Evolutionary conservation across 2,329 filamentous ascomycete genomes (phyloP).

Genomic region (Aspergillus chevalieri): DNA sequence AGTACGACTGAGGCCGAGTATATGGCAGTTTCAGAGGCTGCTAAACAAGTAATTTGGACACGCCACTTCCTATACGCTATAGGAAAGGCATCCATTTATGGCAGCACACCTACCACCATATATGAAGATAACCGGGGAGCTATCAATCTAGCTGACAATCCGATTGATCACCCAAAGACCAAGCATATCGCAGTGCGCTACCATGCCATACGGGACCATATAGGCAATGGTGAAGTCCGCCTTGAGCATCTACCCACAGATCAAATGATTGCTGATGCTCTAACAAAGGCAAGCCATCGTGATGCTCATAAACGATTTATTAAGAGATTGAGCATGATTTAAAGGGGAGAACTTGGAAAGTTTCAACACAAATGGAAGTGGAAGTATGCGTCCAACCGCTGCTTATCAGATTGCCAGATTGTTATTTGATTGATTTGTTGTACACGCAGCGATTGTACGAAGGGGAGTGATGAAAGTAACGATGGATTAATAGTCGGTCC

Average conservation of each 20-base stretch:
- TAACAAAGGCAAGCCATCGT: background rate
- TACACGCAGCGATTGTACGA: too few relatives aligned
- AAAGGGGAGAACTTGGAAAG: too few relatives aligned
- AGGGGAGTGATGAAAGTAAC: too few relatives aligned
- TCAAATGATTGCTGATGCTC: background rate
- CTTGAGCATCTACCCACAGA: background rate
- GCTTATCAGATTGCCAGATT: too few relatives aligned
- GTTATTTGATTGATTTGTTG: too few relatives aligned
- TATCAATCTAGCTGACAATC: background rate
- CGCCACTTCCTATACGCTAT: background rate
- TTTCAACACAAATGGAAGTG: too few relatives aligned
- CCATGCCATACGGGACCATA: background rate
- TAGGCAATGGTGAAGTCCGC: background rate
- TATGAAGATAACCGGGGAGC: background rate
- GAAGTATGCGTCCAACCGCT: too few relatives aligned
- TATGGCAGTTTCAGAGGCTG: background rate
- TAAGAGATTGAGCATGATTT: background rate
- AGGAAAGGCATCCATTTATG: background rate
- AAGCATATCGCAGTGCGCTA: background rate
- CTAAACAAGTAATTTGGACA: background rate
- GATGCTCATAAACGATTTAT: background rate
- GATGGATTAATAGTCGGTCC: too few relatives aligned
- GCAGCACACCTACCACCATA: background rate
- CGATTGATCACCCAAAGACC: background rate
- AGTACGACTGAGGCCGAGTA: background rate